These are phyloP conservation scores for Aureobasidium sp. DNA, from an alignment of 2,329 filamentous ascomycete genomes.

Conservation along the genomic window DNA sequence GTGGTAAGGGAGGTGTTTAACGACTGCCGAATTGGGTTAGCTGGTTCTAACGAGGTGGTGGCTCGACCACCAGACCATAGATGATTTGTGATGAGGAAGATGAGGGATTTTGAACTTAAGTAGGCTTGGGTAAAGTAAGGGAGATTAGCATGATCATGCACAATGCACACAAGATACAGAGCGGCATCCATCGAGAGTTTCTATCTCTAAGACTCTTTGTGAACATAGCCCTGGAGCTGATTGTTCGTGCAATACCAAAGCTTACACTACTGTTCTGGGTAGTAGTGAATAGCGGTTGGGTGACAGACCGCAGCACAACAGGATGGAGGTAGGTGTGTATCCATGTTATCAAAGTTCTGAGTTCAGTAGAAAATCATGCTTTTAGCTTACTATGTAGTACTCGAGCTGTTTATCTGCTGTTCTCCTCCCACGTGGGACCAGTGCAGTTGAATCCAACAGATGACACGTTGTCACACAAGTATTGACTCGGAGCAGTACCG, in stretches of 20 bases:
- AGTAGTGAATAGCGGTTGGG: too few species aligned
- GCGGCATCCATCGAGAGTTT: too few species aligned
- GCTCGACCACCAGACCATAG: neutral
- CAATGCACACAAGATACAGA: too few species aligned
- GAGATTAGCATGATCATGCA: too few species aligned
- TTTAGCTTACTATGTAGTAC: neutral
- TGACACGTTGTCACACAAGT: slow-evolving; percentile 20
- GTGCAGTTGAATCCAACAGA: slow-evolving; percentile 21
- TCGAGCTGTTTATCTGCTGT: neutral
- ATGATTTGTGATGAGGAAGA: neutral
- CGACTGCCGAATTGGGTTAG: neutral
- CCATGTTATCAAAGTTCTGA: neutral
- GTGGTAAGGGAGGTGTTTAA: neutral
- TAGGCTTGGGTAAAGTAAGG: too few species aligned
- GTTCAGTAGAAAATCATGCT: neutral
- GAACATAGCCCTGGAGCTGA: too few species aligned
- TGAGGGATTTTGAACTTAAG: too few species aligned
- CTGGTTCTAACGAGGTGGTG: neutral
- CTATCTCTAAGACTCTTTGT: too few species aligned
- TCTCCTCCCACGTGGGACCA: slow-evolving; percentile 13
- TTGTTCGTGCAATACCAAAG: too few species aligned
- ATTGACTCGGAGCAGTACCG: slow-evolving; percentile 17
- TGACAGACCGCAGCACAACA: too few species aligned
- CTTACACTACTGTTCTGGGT: too few species aligned
- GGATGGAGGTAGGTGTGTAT: too few species aligned